Evolutionary conservation across 345 rosid species (phyloP).

Genomic region (Trapa incisa): DNA sequence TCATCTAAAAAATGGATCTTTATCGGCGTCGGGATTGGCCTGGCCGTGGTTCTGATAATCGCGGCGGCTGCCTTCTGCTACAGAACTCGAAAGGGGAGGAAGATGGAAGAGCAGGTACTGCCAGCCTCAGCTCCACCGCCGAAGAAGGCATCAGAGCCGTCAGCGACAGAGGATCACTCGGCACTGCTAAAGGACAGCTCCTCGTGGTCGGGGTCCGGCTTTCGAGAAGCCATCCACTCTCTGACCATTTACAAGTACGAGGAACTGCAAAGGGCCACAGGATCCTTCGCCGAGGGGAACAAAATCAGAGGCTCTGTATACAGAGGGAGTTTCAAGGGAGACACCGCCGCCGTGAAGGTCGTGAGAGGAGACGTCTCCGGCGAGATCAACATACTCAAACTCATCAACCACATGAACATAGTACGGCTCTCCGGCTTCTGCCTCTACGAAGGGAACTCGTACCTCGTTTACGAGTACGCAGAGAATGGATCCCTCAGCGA

Average conservation of each 20-base stretch:
- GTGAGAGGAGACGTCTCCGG: constrained; percentile 68
- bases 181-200: constrained; percentile 12
- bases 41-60: constrained; percentile 27
- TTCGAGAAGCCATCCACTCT: constrained; percentile 44
- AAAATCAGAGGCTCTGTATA: constrained; percentile 59
- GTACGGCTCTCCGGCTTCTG: constrained; percentile 85
- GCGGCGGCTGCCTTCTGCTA: constrained; percentile 13
- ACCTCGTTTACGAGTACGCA: constrained; percentile 68
- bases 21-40: constrained; percentile 49
- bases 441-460: constrained; percentile 54
- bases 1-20: constrained; percentile 47
- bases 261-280: constrained; percentile 52
- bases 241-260: constrained; percentile 47
- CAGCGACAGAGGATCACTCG: constrained; percentile 18
- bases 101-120: not conserved
- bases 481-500: constrained; percentile 60
- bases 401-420: constrained; percentile 64
- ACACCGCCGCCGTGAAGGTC: constrained; percentile 66
- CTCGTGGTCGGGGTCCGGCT: constrained; percentile 31
- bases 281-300: constrained; percentile 40
- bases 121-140: constrained; percentile 1
- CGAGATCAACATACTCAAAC: constrained; percentile 72
- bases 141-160: constrained; percentile 3
- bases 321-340: constrained; percentile 52
- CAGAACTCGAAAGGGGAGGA: constrained; percentile 1